These are phyloP conservation scores for Cercospora sp. DNA, from an alignment of 2,329 filamentous ascomycete species.

Conservation along the genomic window DNA sequence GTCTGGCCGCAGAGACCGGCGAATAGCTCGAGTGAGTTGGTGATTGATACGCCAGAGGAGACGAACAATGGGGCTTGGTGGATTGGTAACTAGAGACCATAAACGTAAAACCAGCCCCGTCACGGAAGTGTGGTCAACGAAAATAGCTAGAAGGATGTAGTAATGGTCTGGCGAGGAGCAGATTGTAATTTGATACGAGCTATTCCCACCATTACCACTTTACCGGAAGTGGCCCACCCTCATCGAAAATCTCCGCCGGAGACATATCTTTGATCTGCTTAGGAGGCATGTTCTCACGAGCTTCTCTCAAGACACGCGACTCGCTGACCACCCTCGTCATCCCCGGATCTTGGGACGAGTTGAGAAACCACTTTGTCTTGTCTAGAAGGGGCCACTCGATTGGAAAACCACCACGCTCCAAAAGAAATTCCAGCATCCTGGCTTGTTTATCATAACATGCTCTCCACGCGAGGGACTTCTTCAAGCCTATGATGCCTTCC, in stretches of 20 bases:
- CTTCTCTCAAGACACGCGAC: neutral
- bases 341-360: neutral
- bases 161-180: neutral
- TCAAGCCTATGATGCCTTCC: neutral
- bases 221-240: neutral
- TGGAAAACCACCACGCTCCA: neutral
- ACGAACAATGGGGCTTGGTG: slow-evolving; percentile 51
- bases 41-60: slow-evolving; percentile 47
- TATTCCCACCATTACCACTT: neutral
- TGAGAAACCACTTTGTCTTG: neutral
- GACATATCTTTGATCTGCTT: neutral
- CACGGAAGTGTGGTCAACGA: neutral
- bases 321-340: neutral
- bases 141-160: neutral
- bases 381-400: neutral
- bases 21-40: slow-evolving; percentile 44
- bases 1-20: slow-evolving; percentile 45
- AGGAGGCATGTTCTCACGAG: neutral
- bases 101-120: neutral
- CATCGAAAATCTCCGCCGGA: neutral
- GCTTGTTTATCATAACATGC: neutral
- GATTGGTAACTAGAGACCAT: slow-evolving; percentile 36
- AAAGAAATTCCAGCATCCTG: neutral
- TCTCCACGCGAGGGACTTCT: neutral
- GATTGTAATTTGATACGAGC: neutral